Evolutionary conservation across 495 filamentous ascomycete species (phyloP).

Genomic region (Aspergillus olivimuriae): DNA sequence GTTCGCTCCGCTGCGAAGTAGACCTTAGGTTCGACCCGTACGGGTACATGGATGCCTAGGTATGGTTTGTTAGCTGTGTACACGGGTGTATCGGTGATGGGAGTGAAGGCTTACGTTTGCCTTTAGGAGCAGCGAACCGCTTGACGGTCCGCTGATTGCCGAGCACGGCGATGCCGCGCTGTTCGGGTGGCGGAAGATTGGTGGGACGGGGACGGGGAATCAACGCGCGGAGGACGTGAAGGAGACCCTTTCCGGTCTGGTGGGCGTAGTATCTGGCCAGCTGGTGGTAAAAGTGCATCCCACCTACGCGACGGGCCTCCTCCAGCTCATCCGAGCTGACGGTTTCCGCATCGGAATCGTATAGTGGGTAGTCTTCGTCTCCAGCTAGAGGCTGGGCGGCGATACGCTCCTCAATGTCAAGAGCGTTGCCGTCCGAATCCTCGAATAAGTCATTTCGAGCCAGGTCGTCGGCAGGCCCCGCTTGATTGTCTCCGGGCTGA

Average conservation of each 20-base stretch:
- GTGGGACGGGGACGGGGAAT: conserved; percentile 58
- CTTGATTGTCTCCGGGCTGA: too few relatives aligned
- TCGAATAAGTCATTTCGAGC: conserved; percentile 25
- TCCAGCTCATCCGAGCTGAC: conserved; percentile 62
- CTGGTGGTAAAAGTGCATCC: conserved; percentile 60
- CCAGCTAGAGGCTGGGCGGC: conserved; percentile 52
- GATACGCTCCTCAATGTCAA: conserved; percentile 74
- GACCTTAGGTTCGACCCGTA: conserved; percentile 95
- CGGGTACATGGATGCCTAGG: conserved; percentile 80
- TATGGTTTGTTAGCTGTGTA: conserved; percentile 5
- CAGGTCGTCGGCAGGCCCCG: not conserved
- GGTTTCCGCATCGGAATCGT: conserved; percentile 85
- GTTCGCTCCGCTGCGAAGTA: conserved; percentile 95
- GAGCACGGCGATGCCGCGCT: conserved; percentile 41
- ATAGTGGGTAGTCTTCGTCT: conserved; percentile 70
- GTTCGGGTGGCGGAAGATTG: conserved; percentile 45
- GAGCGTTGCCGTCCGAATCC: conserved; percentile 40
- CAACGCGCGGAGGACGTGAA: conserved; percentile 41
- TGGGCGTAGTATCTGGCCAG: conserved; percentile 43
- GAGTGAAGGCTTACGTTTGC: conserved; percentile 55
- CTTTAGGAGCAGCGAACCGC: conserved; percentile 80
- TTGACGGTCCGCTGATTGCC: conserved; percentile 49
- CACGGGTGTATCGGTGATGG: not conserved
- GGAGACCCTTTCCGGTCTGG: conserved; percentile 32
- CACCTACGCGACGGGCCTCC: conserved; percentile 65